Conservation (phyloP, 352 stramenopile genomes). For the Pythium folliculosum region DNA sequence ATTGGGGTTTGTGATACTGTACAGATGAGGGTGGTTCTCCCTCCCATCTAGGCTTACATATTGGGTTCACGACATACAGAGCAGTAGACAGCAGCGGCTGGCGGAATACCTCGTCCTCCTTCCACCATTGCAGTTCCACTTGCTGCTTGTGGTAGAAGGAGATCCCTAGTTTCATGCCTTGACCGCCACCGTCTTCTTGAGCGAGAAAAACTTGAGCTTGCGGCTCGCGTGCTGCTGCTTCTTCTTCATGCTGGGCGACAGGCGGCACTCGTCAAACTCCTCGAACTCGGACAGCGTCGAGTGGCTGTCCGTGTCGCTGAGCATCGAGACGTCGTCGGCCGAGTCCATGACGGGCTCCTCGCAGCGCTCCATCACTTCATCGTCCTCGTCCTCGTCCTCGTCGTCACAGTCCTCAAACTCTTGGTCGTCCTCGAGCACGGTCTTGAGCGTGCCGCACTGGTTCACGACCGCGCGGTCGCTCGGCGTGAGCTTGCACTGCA, state of each 20-base stretch:
- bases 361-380: neutral
- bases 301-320: conserved; percentile 33
- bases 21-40: neutral
- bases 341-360: conserved; percentile 22
- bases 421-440: conserved; percentile 36
- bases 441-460: conserved; percentile 39
- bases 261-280: conserved; percentile 23
- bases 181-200: conserved; percentile 13
- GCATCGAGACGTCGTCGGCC: conserved; percentile 22
- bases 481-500: conserved; percentile 30
- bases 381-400: conserved; percentile 18
- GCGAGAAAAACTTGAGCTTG: conserved; percentile 22
- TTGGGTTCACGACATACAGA: neutral
- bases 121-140: conserved; percentile 1
- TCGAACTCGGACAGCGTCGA: conserved; percentile 29
- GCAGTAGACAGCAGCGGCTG: no score
- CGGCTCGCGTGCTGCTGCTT: conserved; percentile 4
- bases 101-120: neutral
- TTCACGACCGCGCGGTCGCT: conserved; percentile 31
- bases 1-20: conserved; percentile 2
- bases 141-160: neutral
- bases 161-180: conserved; percentile 4
- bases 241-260: neutral
- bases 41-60: neutral
- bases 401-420: conserved; percentile 29